Evolutionary conservation across 176 grass and related monocot species (phyloP).

Genomic region (Raddia guianensis): DNA sequence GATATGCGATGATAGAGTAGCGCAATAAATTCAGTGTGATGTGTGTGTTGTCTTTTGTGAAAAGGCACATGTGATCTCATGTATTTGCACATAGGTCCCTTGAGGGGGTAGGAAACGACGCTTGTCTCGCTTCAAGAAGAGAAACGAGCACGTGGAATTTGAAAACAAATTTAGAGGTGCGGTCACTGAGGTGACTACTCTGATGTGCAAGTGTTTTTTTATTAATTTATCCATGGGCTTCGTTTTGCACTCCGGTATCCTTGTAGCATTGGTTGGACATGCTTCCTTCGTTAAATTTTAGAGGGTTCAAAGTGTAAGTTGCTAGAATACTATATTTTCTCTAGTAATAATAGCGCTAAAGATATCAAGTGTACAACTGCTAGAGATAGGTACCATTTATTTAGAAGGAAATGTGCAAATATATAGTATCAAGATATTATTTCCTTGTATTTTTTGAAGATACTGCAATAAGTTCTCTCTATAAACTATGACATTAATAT

Average conservation of each 20-base stretch:
- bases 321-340: not conserved
- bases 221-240: too few relatives aligned
- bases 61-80: not conserved
- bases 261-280: not conserved
- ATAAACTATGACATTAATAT: too few relatives aligned
- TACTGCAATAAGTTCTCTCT: not conserved
- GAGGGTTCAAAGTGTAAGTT: not conserved
- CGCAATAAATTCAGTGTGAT: constrained; percentile 52
- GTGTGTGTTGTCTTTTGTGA: not conserved
- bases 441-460: not conserved
- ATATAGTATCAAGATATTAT: not conserved
- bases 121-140: constrained; percentile 43
- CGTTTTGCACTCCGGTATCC: too few relatives aligned
- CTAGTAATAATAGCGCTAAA: not conserved
- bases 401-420: not conserved
- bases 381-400: not conserved
- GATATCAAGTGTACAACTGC: not conserved
- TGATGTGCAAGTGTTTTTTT: too few relatives aligned
- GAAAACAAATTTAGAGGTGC: too few relatives aligned
- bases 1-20: constrained; percentile 34
- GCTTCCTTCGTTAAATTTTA: not conserved
- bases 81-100: constrained; percentile 35
- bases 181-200: too few relatives aligned
- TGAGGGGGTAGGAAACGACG: constrained; percentile 32
- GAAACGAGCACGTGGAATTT: too few relatives aligned